Conservation (phyloP, 192 early-diverging fungal genomes). For the Dissophora globulifera region DNA sequence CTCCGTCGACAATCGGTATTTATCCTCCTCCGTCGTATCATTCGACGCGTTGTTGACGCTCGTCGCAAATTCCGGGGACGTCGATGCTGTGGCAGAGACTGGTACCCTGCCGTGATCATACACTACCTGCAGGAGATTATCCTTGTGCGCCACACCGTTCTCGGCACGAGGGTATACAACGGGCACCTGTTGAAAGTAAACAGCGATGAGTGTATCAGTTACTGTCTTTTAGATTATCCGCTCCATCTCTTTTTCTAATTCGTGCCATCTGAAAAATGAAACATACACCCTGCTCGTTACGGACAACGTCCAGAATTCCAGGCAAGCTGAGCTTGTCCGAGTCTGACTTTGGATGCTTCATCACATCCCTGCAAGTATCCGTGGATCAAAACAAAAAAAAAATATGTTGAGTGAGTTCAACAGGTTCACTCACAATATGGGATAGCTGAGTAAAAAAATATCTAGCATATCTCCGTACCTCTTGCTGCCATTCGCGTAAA, state of each 20-base stretch:
- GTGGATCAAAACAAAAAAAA: neutral
- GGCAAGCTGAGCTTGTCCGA: constrained; percentile 80
- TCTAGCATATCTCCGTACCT: constrained; percentile 31
- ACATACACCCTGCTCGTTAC: constrained; percentile 53
- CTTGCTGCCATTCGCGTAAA: constrained; percentile 69
- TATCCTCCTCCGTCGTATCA: neutral
- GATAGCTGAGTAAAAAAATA: too few species aligned
- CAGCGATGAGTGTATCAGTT: too few species aligned
- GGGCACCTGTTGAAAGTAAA: constrained; percentile 45
- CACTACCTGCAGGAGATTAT: constrained; percentile 65
- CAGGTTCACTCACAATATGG: neutral
- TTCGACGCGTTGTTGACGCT: neutral
- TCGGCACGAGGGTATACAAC: constrained; percentile 54
- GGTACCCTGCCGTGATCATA: constrained; percentile 71
- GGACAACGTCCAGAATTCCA: constrained; percentile 67
- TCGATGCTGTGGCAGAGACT: neutral
- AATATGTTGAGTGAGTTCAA: neutral
- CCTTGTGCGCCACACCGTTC: constrained; percentile 27
- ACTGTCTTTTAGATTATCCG: too few species aligned
- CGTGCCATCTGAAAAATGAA: too few species aligned
- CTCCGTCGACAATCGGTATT: constrained; percentile 3
- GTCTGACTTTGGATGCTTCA: constrained; percentile 88
- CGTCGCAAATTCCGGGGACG: neutral
- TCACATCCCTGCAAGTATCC: constrained; percentile 68
- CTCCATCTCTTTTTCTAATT: too few species aligned